phyloP scores from a whole-genome alignment of 164 flowering plant species.

The Buxus sempervirens region DNA sequence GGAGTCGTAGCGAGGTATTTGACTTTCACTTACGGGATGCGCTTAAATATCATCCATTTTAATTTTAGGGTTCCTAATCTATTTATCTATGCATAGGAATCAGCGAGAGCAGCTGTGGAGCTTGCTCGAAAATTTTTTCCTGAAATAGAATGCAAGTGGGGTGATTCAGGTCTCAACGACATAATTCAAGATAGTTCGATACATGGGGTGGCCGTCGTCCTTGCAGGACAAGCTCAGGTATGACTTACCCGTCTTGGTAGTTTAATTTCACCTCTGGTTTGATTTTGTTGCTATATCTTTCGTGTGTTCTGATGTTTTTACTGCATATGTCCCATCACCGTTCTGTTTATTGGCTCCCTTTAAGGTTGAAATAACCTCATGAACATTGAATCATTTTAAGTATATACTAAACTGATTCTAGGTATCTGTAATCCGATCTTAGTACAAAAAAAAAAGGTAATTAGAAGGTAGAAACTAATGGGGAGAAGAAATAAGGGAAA shows the following conservation, averaged over 20 bases:
- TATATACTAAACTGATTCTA: not conserved
- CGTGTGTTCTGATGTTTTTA: not conserved
- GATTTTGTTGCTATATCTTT: not conserved
- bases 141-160: slow-evolving; percentile 80
- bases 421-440: not conserved
- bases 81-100: slow-evolving; percentile 43
- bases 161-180: slow-evolving; percentile 72
- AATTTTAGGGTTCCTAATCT: not conserved
- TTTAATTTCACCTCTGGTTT: not conserved
- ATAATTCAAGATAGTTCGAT: slow-evolving; percentile 59
- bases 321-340: not conserved
- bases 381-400: not conserved
- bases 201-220: slow-evolving; percentile 74
- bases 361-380: not conserved
- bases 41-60: not conserved
- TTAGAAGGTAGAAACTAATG: not conserved
- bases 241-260: not conserved
- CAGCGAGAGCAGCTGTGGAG: slow-evolving; percentile 69
- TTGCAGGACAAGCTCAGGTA: slow-evolving; percentile 85
- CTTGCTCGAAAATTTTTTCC: slow-evolving; percentile 57
- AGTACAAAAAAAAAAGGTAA: not conserved
- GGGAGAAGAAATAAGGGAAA: not conserved
- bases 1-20: slow-evolving; percentile 82
- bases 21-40: not conserved
- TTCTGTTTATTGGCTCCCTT: too few species aligned